A percentile compares a stretch with the other conserved stretches of the same genome.
phyloP scores from a whole-genome alignment of 371 early-diverging fungal genomes.

The Massospora cicadina region DNA sequence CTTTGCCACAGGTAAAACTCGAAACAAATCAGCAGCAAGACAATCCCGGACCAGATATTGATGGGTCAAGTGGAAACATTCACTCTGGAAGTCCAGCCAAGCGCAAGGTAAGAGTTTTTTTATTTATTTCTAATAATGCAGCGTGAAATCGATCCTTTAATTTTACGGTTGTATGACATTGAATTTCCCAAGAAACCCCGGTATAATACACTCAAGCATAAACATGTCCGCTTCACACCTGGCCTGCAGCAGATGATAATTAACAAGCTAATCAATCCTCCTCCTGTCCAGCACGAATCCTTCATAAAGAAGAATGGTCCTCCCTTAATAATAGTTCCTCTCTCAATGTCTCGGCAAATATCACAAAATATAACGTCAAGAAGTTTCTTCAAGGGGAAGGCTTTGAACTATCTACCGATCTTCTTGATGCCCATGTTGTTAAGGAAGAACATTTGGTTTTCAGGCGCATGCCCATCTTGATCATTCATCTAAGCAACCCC shows the following conservation, averaged over 20 bases:
- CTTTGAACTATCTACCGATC: conserved; percentile 16
- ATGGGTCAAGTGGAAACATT: too few relatives aligned
- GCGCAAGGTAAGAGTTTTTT: not conserved
- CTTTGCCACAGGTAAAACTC: not conserved
- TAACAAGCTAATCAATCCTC: not conserved
- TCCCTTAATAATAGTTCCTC: conserved; percentile 79
- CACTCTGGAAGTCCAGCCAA: too few relatives aligned
- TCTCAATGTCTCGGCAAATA: conserved; percentile 57
- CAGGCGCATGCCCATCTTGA: not conserved
- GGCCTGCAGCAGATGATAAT: not conserved
- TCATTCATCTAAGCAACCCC: not conserved
- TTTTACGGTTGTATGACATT: not conserved
- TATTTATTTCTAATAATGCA: not conserved
- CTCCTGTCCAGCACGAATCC: not conserved
- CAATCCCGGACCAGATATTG: too few relatives aligned
- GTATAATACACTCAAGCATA: not conserved
- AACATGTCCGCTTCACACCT: not conserved
- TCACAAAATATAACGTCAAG: conserved; percentile 70
- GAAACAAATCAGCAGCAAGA: not conserved
- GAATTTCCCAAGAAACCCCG: not conserved
- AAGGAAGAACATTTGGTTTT: not conserved
- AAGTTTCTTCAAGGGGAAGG: conserved; percentile 49
- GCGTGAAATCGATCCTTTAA: not conserved
- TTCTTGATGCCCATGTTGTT: not conserved
- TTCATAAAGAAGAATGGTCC: not conserved